Evolutionary conservation across 148 eudicot species (phyloP).

Genomic region (Polygonum maritimum): DNA sequence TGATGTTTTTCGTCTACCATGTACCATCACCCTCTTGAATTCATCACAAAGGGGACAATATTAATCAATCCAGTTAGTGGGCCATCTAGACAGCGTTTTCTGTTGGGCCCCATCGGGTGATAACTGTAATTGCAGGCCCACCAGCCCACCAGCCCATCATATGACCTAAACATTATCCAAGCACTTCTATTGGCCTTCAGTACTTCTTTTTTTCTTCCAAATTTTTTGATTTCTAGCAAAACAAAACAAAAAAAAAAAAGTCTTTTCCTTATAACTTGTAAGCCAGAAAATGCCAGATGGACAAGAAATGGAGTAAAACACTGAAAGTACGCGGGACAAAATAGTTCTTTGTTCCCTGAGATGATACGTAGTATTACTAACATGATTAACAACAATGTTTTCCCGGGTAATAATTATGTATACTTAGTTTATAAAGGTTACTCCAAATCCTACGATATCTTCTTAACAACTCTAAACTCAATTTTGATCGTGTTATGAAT

Average conservation of each 20-base stretch:
- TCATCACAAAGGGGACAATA: background rate
- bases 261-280: background rate
- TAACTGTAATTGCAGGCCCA: background rate
- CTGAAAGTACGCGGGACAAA: background rate
- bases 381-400: background rate
- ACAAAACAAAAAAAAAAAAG: background rate
- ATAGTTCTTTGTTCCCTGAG: background rate
- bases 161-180: background rate
- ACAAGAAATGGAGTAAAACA: background rate
- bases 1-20: no score
- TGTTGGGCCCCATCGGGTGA: background rate
- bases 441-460: no score
- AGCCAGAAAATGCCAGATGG: background rate
- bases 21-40: background rate
- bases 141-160: slow-evolving; percentile 1
- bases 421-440: no score
- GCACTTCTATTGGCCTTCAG: background rate
- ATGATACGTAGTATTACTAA: background rate
- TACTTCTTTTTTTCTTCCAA: background rate
- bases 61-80: background rate
- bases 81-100: background rate
- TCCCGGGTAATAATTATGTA: background rate
- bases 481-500: no score
- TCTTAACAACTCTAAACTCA: no score
- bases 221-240: background rate